Evolutionary conservation across 495 filamentous ascomycete genomes (phyloP).

Genomic region (Neurospora sp.): DNA sequence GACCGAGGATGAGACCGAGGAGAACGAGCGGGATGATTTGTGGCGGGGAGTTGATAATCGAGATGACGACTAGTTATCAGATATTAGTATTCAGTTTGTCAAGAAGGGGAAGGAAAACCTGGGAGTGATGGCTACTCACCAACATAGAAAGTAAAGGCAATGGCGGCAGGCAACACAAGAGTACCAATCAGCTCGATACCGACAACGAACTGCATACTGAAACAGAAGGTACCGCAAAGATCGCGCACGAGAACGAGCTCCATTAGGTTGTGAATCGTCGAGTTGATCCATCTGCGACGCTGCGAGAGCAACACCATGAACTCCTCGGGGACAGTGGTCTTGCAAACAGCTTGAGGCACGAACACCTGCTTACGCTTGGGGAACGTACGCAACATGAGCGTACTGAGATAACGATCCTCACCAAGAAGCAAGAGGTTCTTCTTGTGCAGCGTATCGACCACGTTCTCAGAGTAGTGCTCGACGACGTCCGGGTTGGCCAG

Average conservation of each 20-base stretch:
- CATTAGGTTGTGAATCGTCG: conserved; percentile 97
- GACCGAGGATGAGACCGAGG: conserved; percentile 82
- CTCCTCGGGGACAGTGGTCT: conserved; percentile 88
- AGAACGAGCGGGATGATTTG: conserved; percentile 89
- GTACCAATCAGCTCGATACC: conserved; percentile 95
- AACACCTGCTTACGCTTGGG: conserved; percentile 99
- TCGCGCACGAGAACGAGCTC: conserved; percentile 93
- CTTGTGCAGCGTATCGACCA: conserved; percentile 97
- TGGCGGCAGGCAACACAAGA: conserved; percentile 87
- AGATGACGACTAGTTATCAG: conserved; percentile 59
- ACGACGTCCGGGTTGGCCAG: conserved; percentile 97
- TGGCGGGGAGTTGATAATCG: conserved; percentile 71
- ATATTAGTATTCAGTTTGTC: neutral
- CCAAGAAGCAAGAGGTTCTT: conserved; percentile 94
- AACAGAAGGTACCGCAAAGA: conserved; percentile 98
- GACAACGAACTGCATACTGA: conserved; percentile 99
- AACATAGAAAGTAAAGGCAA: conserved; percentile 94
- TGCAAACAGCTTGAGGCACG: conserved; percentile 96
- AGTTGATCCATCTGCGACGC: conserved; percentile 97
- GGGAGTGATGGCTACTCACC: conserved; percentile 42
- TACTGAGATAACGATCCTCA: conserved; percentile 94
- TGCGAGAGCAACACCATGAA: conserved; percentile 92
- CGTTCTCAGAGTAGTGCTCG: conserved; percentile 98
- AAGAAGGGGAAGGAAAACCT: neutral
- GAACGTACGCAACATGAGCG: conserved; percentile 97